Percentiles rank a stretch among this genome's conserved stretches.
These are phyloP conservation scores for Botryotinia globosa DNA, from an alignment of 2,329 filamentous ascomycete species.

Conservation along the genomic window DNA sequence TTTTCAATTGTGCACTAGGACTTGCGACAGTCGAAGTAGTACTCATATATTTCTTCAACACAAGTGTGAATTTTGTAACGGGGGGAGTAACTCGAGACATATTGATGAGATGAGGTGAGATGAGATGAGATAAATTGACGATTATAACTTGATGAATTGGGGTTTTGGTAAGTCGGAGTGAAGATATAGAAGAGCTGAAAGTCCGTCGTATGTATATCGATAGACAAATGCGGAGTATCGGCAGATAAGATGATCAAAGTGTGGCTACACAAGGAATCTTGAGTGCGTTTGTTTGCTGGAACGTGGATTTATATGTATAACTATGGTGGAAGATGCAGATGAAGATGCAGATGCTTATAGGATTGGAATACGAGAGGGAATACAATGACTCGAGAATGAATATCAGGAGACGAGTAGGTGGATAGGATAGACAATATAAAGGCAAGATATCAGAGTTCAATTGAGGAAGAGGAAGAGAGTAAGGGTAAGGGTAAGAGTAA, in stretches of 20 bases:
- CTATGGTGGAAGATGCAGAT: background rate
- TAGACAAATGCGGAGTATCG: background rate
- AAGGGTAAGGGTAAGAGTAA: background rate
- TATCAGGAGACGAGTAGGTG: background rate
- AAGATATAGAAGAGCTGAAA: background rate
- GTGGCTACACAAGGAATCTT: background rate
- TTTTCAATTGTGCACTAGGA: conserved; percentile 30
- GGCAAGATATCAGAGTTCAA: background rate
- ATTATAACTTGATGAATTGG: background rate
- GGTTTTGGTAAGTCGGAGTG: no score
- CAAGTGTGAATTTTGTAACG: conserved; percentile 33
- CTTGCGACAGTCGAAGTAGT: conserved; percentile 30
- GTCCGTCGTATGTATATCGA: background rate
- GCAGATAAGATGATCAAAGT: background rate
- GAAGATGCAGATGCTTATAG: background rate
- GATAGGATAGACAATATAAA: no score
- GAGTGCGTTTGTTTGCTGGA: background rate
- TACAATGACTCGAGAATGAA: background rate
- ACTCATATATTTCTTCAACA: conserved; percentile 28
- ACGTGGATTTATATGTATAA: background rate
- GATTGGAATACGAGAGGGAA: background rate
- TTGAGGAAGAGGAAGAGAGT: background rate
- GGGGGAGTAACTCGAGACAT: conserved; percentile 39
- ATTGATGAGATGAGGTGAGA: conserved; percentile 5
- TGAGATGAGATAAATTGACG: background rate